These are phyloP conservation scores for Xerocomellus amylosporus DNA, from an alignment of 768 basidiomycete species.

Conservation along the genomic window DNA sequence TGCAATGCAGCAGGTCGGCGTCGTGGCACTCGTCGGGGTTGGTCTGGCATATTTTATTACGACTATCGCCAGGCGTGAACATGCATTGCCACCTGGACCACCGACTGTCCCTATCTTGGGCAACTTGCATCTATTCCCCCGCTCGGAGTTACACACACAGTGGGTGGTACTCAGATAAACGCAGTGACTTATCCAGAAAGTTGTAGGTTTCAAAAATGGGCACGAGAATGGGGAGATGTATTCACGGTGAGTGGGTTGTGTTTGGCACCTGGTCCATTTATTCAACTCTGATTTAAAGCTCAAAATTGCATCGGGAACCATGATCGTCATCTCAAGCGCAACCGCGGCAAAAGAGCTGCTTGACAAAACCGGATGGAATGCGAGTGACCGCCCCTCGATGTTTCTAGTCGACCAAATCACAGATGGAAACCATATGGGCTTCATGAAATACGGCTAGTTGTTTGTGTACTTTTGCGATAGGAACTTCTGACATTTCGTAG, in stretches of 20 bases:
- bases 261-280: background rate
- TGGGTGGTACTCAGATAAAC: background rate
- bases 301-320: slow-evolving; percentile 5
- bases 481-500: background rate
- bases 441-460: slow-evolving; percentile 1
- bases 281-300: background rate
- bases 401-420: slow-evolving; percentile 3
- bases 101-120: slow-evolving; percentile 3
- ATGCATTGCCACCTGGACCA: slow-evolving; percentile 1
- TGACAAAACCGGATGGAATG: slow-evolving; percentile 8
- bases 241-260: background rate
- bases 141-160: slow-evolving; percentile 1
- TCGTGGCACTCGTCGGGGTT: background rate
- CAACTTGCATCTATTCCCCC: slow-evolving; percentile 1
- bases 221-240: slow-evolving; percentile 6
- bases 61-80: background rate
- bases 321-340: slow-evolving; percentile 3
- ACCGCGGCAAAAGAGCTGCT: slow-evolving; percentile 1
- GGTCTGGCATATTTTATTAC: background rate
- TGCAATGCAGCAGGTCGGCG: background rate
- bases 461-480: background rate
- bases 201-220: slow-evolving; percentile 5
- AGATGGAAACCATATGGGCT: slow-evolving; percentile 5
- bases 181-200: background rate
- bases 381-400: slow-evolving; percentile 1